phyloP scores from a whole-genome alignment of 176 grass and related monocot species.

The Luzula sylvatica region DNA sequence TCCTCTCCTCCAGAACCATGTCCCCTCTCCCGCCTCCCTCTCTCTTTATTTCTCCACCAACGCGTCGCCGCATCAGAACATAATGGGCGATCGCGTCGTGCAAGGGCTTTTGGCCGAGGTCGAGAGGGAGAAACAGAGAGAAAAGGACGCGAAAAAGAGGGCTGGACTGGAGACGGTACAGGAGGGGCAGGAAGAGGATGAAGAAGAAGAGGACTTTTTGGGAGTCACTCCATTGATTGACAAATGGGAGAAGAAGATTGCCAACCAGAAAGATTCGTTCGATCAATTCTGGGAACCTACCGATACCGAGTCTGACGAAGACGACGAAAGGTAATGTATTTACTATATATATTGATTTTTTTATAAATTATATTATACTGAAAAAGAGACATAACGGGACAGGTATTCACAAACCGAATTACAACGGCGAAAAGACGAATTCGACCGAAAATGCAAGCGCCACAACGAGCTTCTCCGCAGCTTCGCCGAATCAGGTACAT shows the following conservation, averaged over 20 bases:
- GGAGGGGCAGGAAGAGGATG: neutral
- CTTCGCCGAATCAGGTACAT: constrained; percentile 76
- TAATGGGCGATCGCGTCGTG: constrained; percentile 21
- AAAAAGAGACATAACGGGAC: neutral
- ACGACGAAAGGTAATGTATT: constrained; percentile 81
- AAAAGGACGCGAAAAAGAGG: constrained; percentile 24
- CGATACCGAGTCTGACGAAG: constrained; percentile 74
- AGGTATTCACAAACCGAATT: constrained; percentile 14
- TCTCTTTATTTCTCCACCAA: constrained; percentile 2
- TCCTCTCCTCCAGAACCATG: constrained; percentile 17
- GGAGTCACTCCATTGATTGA: constrained; percentile 62
- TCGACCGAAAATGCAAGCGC: constrained; percentile 71
- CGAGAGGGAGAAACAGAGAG: constrained; percentile 46
- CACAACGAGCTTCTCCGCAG: constrained; percentile 47
- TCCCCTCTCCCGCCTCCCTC: constrained; percentile 28
- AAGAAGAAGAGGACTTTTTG: constrained; percentile 58
- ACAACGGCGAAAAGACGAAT: constrained; percentile 49
- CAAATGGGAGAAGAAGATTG: constrained; percentile 43
- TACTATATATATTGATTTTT: too few species aligned
- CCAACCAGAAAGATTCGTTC: constrained; percentile 16
- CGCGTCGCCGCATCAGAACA: neutral
- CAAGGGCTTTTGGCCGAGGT: constrained; percentile 49
- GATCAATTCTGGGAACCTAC: constrained; percentile 61
- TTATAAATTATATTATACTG: neutral
- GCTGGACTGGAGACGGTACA: constrained; percentile 2